Evolutionary conservation across 129 eudicot genomes (phyloP), one percentile per base, ranked within the genome.

Genomic region (Flaveria robusta): DNA sequence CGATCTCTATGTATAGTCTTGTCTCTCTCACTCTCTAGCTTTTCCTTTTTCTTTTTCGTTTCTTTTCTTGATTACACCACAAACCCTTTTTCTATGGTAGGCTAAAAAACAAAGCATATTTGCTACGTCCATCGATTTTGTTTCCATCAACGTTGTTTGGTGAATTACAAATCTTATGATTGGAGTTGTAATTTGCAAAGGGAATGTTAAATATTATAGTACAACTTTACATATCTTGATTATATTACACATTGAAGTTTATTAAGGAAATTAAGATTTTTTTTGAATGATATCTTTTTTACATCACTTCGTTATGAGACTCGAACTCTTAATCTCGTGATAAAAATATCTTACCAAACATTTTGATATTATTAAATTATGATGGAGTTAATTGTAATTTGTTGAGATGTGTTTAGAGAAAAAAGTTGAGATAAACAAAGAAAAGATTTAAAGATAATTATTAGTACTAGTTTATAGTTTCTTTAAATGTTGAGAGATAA

Each of bases 11-110:
- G 39, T 45, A 9, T 66, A 68, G 69, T 19, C 15, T 27, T 20
- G 75, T 78, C 78, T 37, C 82, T 63, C 82, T 80, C 74, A 66
- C 79, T 62, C 64, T 43, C 73, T n/a, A 4, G 1, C 54, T 79
- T 79, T 34, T 22, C 43, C 42, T 59, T 79, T 72, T 71, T 39
- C 72, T 11, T 71, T 59, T 71, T 63, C 20, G 34, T 79, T 62
- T 71, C 78, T 50, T 62, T 63, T 72, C 68, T 71, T 72, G 68
- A 62, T 63, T 51, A 79, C 78, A 72, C 45, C 69, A 69, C 70
- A 77, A 55, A 77, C 51, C 82, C 76, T 58, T 77, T 77, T 69
- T 70, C 79, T 59, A 67, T 69, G 50, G 63, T 42, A 60, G 66
- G 70, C 72, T 71, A 79, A 71, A 62, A 70, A 37, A 77, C 45